These are phyloP conservation scores for Microstroma glucosiphilum DNA, from an alignment of 1,284 basidiomycete genomes.

Conservation along the genomic window DNA sequence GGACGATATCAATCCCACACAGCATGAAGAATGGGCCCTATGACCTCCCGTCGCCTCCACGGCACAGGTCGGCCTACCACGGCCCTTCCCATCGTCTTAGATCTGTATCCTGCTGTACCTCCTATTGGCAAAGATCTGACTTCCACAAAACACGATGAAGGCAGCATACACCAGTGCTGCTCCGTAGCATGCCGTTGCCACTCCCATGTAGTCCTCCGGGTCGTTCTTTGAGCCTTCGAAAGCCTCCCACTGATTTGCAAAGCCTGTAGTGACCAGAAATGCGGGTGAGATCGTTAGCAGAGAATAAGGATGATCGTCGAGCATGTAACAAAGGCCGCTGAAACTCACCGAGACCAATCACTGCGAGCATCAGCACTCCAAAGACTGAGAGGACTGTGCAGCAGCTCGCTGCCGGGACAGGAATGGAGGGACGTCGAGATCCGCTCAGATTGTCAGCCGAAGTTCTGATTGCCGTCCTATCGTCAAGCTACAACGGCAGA, in stretches of 20 bases:
- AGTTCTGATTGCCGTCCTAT: too few relatives aligned
- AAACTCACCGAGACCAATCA: conserved; percentile 33
- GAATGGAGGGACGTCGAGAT: conserved; percentile 11
- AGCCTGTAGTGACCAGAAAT: conserved; percentile 11
- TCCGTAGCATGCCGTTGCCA: conserved; percentile 54
- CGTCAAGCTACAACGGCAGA: background rate
- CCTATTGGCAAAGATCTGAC: conserved; percentile 51
- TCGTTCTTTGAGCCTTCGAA: conserved; percentile 55
- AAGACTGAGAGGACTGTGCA: conserved; percentile 57
- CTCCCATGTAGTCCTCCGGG: conserved; percentile 54
- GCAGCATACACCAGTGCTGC: conserved; percentile 55
- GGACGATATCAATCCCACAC: too few relatives aligned
- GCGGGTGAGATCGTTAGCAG: background rate
- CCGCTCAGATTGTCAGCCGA: too few relatives aligned
- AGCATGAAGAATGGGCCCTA: too few relatives aligned
- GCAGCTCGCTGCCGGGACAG: conserved; percentile 53
- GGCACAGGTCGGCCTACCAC: too few relatives aligned
- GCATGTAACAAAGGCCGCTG: background rate
- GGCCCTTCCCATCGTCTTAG: conserved; percentile 5
- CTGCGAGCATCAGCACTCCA: conserved; percentile 56
- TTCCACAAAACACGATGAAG: conserved; percentile 56
- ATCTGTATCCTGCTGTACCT: conserved; percentile 45
- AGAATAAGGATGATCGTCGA: background rate
- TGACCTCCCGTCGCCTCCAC: too few relatives aligned
- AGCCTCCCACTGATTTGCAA: conserved; percentile 52